Conservation (phyloP, 2,329 filamentous ascomycete species). For the Colletotrichum gigasporum region DNA sequence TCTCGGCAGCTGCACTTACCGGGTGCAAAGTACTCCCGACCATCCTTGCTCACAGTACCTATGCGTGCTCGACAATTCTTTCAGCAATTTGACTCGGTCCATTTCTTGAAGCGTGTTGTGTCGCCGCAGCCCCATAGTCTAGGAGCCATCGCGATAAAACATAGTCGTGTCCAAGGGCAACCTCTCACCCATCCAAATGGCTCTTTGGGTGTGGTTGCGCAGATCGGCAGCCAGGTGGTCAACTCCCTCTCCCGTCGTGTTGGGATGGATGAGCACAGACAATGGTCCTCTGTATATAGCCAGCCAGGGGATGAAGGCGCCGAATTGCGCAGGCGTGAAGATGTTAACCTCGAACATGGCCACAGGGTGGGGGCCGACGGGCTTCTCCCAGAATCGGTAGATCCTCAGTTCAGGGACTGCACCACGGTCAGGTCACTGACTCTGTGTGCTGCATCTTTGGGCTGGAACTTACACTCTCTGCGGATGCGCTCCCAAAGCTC, state of each 20-base stretch:
- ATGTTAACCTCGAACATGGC: conserved; percentile 95
- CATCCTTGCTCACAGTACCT: neutral
- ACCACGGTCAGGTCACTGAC: neutral
- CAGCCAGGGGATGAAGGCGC: conserved; percentile 88
- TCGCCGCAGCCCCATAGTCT: no score
- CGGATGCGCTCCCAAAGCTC: conserved; percentile 82
- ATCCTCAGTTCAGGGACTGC: conserved; percentile 85
- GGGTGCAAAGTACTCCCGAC: neutral
- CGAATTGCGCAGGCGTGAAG: conserved; percentile 87
- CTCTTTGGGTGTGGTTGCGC: conserved; percentile 72
- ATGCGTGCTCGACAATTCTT: neutral
- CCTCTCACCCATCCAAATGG: conserved; percentile 79
- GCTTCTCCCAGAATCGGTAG: conserved; percentile 79
- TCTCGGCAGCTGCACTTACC: no score
- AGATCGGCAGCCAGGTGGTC: conserved; percentile 44
- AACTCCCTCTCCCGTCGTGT: conserved; percentile 65
- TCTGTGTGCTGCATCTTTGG: neutral
- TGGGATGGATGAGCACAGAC: conserved; percentile 84
- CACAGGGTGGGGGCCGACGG: conserved; percentile 83
- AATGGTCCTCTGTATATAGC: conserved; percentile 83
- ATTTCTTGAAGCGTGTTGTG: no score
- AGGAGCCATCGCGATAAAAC: conserved; percentile 22
- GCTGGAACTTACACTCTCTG: conserved; percentile 71
- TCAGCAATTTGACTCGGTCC: no score
- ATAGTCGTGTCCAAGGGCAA: conserved; percentile 63